Conservation (phyloP, 495 filamentous ascomycete species). For the Neurospora sp. region DNA sequence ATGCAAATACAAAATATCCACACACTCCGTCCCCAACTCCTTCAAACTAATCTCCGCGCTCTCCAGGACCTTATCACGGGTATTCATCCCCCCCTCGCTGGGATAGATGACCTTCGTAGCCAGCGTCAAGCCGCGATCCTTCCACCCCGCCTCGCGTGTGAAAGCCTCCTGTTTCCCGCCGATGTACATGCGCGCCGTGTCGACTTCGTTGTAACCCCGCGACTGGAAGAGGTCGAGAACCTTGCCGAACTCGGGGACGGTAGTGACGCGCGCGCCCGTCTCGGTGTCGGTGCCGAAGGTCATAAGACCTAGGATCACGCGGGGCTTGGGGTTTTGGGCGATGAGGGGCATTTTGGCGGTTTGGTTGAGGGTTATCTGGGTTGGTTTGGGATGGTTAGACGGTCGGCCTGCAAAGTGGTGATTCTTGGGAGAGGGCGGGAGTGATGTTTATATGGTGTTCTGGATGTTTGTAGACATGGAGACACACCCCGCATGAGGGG, state of each 20-base stretch:
- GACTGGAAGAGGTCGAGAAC: conserved; percentile 60
- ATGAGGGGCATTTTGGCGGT: conserved; percentile 37
- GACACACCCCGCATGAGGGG: neutral
- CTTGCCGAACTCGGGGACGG: conserved; percentile 51
- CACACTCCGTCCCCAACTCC: conserved; percentile 62
- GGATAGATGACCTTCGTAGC: conserved; percentile 79
- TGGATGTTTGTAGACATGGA: neutral
- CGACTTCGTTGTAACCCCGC: conserved; percentile 68
- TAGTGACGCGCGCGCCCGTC: conserved; percentile 61
- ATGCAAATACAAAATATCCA: conserved; percentile 87
- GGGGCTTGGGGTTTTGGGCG: conserved; percentile 26
- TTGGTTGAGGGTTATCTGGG: neutral
- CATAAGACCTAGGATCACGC: conserved; percentile 54
- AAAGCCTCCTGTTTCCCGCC: conserved; percentile 72
- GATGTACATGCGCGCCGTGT: conserved; percentile 70
- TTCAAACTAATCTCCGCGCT: conserved; percentile 54
- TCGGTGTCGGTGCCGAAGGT: conserved; percentile 46
- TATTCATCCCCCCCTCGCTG: conserved; percentile 45
- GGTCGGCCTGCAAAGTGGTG: too few relatives aligned
- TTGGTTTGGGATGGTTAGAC: neutral
- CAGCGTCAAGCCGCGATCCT: conserved; percentile 68
- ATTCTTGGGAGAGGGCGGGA: too few relatives aligned
- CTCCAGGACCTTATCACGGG: conserved; percentile 46
- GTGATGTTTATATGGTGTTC: neutral
- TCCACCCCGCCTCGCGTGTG: conserved; percentile 66